Conservation (phyloP, 352 stramenopile species). For the Phytophthora capsici region DNA sequence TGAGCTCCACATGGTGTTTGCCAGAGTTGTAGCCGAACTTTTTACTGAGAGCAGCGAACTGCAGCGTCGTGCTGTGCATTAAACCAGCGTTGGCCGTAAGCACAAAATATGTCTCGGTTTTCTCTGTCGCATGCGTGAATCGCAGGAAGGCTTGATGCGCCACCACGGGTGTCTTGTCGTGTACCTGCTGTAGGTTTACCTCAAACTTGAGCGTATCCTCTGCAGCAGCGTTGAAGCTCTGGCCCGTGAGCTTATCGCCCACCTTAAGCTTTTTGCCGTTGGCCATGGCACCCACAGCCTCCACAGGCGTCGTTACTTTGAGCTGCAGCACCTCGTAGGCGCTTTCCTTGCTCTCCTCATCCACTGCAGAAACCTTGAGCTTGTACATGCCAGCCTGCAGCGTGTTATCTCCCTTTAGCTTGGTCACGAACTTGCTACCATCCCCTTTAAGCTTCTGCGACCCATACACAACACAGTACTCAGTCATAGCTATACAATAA, state of each 20-base stretch:
- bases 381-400: constrained; percentile 79
- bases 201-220: constrained; percentile 65
- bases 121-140: constrained; percentile 63
- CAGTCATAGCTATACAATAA: neutral
- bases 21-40: constrained; percentile 88
- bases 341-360: constrained; percentile 49
- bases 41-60: constrained; percentile 75
- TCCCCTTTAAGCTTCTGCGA: constrained; percentile 67
- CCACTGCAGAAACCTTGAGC: constrained; percentile 68
- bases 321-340: constrained; percentile 73
- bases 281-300: constrained; percentile 55
- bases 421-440: constrained; percentile 63
- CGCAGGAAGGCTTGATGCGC: constrained; percentile 85
- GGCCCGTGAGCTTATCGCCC: constrained; percentile 60
- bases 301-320: constrained; percentile 76
- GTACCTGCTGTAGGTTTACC: constrained; percentile 60
- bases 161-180: constrained; percentile 59
- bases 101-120: constrained; percentile 80
- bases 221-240: constrained; percentile 63
- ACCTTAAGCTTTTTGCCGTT: constrained; percentile 59
- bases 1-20: constrained; percentile 67
- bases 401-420: constrained; percentile 49
- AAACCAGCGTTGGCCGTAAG: constrained; percentile 50
- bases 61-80: constrained; percentile 50
- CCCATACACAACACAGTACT: neutral